Conservation (phyloP, 176 grass and related monocot species). For the Eremochloa ophiuroides region DNA sequence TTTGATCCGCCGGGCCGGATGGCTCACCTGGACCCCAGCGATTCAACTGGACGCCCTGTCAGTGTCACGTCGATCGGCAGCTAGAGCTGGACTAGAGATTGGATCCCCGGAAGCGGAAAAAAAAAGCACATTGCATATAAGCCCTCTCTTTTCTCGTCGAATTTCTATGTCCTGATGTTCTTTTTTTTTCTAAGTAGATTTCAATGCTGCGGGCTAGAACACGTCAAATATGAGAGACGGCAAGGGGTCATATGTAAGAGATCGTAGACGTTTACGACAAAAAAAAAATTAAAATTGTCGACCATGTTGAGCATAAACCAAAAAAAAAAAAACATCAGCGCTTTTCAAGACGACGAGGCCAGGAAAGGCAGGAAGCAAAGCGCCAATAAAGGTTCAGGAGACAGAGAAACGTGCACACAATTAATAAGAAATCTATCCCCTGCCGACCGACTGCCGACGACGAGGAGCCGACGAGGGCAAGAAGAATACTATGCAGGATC, state of each 20-base stretch:
- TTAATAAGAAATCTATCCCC: background rate
- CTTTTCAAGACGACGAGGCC: background rate
- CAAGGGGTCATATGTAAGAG: background rate
- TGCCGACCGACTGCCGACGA: background rate
- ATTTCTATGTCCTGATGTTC: too few relatives aligned
- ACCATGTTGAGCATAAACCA: conserved; percentile 1
- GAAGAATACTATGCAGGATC: conserved; percentile 62
- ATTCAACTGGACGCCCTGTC: background rate
- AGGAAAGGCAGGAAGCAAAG: background rate
- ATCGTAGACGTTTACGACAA: background rate
- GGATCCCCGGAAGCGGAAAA: background rate
- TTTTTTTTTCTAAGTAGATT: too few relatives aligned
- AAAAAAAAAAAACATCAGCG: background rate
- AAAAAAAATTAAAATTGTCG: background rate
- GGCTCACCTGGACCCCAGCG: conserved; percentile 9
- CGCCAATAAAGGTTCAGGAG: background rate
- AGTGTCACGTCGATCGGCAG: background rate
- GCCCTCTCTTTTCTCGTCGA: background rate
- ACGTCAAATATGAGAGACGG: background rate
- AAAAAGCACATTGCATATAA: background rate
- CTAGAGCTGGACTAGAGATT: too few relatives aligned
- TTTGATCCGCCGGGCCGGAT: conserved; percentile 14
- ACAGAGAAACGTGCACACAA: conserved; percentile 35
- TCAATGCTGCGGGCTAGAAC: background rate
- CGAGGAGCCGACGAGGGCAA: background rate